Percentiles rank a stretch among this genome's conserved stretches.
Conservation (phyloP, 306 rosid genomes). For the Pyrus betulifolia region DNA sequence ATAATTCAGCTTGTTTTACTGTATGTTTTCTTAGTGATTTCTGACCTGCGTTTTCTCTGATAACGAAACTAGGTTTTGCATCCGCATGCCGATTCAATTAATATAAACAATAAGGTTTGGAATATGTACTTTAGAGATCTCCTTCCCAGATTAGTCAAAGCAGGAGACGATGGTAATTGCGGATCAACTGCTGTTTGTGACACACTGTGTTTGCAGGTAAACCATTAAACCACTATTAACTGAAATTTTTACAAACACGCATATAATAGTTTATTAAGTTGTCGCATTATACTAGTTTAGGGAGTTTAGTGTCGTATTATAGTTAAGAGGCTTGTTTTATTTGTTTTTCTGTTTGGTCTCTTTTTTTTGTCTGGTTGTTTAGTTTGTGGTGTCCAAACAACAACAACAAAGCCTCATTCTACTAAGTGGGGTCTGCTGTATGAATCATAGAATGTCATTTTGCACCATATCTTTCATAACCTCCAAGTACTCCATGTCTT, state of each 20-base stretch:
- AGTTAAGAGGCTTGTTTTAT: neutral
- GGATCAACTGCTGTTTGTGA: slow-evolving; percentile 58
- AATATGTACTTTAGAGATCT: slow-evolving; percentile 41
- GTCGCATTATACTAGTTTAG: neutral
- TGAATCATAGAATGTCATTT: too few relatives aligned
- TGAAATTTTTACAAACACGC: neutral
- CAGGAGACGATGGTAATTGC: slow-evolving; percentile 41
- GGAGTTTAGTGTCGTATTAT: neutral
- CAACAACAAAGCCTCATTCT: too few relatives aligned
- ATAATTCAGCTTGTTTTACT: neutral
- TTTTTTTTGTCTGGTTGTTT: neutral
- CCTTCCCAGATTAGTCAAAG: slow-evolving; percentile 47
- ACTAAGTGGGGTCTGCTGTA: too few relatives aligned
- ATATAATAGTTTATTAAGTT: neutral
- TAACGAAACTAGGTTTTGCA: slow-evolving; percentile 43
- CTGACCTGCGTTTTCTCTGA: slow-evolving; percentile 10
- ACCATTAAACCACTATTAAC: neutral
- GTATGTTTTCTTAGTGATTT: neutral
- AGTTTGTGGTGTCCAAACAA: neutral
- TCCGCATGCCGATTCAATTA: slow-evolving; percentile 40
- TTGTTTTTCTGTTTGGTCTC: neutral
- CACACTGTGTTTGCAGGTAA: slow-evolving; percentile 55
- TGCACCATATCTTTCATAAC: too few relatives aligned
- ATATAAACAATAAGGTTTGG: slow-evolving; percentile 42
- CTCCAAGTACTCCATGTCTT: too few relatives aligned